Evolutionary conservation across 1,284 basidiomycete species (phyloP).

Genomic region (Trichosporon coremiiforme): DNA sequence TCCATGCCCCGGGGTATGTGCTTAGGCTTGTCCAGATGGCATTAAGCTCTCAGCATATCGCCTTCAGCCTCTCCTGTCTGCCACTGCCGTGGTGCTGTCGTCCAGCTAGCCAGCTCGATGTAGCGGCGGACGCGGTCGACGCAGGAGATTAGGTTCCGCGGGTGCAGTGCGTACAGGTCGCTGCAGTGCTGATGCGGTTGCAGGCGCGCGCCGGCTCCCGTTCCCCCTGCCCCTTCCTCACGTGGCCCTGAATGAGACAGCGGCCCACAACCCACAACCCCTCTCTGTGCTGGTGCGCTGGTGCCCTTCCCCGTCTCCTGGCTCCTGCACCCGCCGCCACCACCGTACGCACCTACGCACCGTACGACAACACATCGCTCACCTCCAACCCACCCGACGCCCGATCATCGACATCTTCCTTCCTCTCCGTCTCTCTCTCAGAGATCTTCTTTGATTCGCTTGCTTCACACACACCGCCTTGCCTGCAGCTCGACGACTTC

Average conservation of each 20-base stretch:
- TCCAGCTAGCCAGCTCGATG: too few species aligned
- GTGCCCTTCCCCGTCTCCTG: slow-evolving; percentile 7
- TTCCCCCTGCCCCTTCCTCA: not conserved
- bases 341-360: slow-evolving; percentile 7
- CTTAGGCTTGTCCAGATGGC: not conserved
- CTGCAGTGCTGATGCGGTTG: not conserved
- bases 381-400: slow-evolving; percentile 6
- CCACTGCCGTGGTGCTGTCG: not conserved
- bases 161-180: not conserved
- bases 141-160: slow-evolving; percentile 3
- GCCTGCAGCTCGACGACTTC: not conserved
- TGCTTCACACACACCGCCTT: not conserved
- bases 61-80: slow-evolving; percentile 2
- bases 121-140: not conserved
- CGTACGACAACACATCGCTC: slow-evolving; percentile 16
- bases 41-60: not conserved
- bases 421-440: not conserved
- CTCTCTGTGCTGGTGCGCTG: not conserved
- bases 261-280: not conserved
- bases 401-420: slow-evolving; percentile 1
- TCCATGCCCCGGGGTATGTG: too few species aligned
- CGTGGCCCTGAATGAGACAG: slow-evolving; percentile 15
- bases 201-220: slow-evolving; percentile 4
- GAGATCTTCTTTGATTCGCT: not conserved
- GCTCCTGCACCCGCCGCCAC: slow-evolving; percentile 3